Conservation (phyloP, 1,139 yeast genomes). For the Suhomyces guaymorum region DNA sequence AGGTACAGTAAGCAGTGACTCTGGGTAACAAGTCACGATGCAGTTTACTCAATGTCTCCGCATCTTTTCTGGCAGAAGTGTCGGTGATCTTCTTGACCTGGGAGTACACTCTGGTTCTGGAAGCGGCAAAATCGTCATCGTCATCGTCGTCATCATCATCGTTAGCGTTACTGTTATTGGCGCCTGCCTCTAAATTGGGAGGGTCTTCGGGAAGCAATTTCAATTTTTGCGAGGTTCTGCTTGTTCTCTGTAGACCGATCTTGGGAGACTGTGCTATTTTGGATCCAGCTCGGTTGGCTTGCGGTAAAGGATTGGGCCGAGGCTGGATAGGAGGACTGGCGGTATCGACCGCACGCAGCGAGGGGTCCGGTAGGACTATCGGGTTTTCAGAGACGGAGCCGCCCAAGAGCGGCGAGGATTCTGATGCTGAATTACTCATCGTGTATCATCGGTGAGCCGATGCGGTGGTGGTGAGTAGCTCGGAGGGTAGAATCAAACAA, state of each 20-base stretch:
- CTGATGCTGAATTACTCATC: conserved; percentile 14
- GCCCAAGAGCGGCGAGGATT: conserved; percentile 27
- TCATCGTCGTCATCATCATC: conserved; percentile 35
- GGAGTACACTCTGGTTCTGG: conserved; percentile 64
- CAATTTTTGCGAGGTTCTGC: conserved; percentile 83
- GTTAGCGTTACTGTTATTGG: conserved; percentile 24
- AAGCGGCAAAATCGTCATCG: conserved; percentile 20
- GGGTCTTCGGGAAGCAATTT: conserved; percentile 86
- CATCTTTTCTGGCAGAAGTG: conserved; percentile 91
- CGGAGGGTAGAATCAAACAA: too few relatives aligned
- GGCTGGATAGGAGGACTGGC: conserved; percentile 4
- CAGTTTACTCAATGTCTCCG: conserved; percentile 87
- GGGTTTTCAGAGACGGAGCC: conserved; percentile 41
- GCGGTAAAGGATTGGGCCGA: conserved; percentile 10
- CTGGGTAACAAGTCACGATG: conserved; percentile 83
- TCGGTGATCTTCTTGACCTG: conserved; percentile 85
- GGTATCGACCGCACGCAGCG: conserved; percentile 3
- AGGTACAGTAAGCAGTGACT: conserved; percentile 94
- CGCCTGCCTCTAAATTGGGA: conserved; percentile 23
- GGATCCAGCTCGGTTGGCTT: conserved; percentile 25
- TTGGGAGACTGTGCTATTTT: conserved; percentile 42
- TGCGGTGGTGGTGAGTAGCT: too few relatives aligned
- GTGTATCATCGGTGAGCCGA: neutral
- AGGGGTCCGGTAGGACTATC: conserved; percentile 13
- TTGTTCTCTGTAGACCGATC: conserved; percentile 82